These are phyloP conservation scores for Candida koratica DNA, from an alignment of 805 yeast genomes.

Conservation along the genomic window DNA sequence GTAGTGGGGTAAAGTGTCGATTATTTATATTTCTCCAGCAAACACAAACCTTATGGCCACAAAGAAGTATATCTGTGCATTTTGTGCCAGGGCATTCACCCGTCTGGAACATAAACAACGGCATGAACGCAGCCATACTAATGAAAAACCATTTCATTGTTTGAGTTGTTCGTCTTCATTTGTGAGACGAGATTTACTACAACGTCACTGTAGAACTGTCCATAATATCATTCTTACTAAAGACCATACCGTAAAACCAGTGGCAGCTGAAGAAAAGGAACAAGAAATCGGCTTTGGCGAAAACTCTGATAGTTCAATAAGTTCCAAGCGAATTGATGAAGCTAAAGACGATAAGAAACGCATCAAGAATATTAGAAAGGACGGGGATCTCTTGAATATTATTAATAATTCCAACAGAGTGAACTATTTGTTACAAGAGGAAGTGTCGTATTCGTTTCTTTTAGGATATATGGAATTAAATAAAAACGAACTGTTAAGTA, in stretches of 20 bases:
- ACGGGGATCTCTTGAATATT: neutral
- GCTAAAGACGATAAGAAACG: neutral
- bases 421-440: slow-evolving; percentile 23
- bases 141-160: slow-evolving; percentile 77
- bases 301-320: neutral
- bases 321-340: neutral
- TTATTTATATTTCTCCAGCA: slow-evolving; percentile 3
- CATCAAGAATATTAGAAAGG: slow-evolving; percentile 1
- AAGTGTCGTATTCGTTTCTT: slow-evolving; percentile 22
- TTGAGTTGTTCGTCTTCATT: slow-evolving; percentile 64
- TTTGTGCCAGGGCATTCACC: slow-evolving; percentile 77
- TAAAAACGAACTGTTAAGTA: slow-evolving; percentile 9
- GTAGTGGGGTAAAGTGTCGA: slow-evolving; percentile 7
- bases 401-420: slow-evolving; percentile 4
- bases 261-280: neutral
- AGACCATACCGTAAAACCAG: slow-evolving; percentile 2
- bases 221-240: slow-evolving; percentile 38
- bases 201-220: slow-evolving; percentile 75
- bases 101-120: slow-evolving; percentile 74
- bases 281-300: neutral
- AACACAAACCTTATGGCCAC: slow-evolving; percentile 27
- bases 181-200: slow-evolving; percentile 72
- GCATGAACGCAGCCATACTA: slow-evolving; percentile 77
- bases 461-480: slow-evolving; percentile 25
- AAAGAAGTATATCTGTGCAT: slow-evolving; percentile 70